Percentiles rank a stretch among this genome's conserved stretches.
phyloP scores from a whole-genome alignment of 805 yeast species.

The Hanseniaspora thailandica region DNA sequence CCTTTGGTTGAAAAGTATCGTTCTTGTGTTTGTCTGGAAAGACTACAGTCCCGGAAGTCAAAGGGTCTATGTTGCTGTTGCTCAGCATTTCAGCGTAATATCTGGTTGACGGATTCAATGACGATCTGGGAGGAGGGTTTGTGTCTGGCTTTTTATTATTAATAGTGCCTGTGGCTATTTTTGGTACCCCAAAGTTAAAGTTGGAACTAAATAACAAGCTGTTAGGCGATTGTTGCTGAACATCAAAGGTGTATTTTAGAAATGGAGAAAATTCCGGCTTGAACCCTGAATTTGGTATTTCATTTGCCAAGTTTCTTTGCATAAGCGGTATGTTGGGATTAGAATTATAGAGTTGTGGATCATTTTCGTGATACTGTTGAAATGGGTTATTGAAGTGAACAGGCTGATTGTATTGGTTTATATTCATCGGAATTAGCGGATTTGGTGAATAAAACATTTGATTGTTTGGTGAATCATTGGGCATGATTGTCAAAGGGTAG shows the following conservation, averaged over 20 bases:
- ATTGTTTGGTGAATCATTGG: not conserved
- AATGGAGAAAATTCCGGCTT: not conserved
- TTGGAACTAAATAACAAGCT: not conserved
- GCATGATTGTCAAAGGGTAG: not conserved
- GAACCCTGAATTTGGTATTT: not conserved
- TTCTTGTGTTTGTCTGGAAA: not conserved
- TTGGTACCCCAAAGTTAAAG: not conserved
- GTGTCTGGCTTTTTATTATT: not conserved
- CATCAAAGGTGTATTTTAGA: not conserved
- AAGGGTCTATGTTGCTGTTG: not conserved
- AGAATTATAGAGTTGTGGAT: not conserved
- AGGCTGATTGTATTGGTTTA: not conserved
- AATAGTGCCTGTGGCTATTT: not conserved
- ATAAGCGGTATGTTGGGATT: not conserved
- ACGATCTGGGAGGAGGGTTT: not conserved
- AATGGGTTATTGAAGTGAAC: conserved; percentile 7
- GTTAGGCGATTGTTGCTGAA: not conserved
- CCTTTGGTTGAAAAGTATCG: not conserved
- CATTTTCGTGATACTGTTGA: not conserved
- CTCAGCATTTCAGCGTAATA: not conserved
- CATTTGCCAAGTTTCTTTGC: not conserved
- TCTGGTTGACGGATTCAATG: not conserved
- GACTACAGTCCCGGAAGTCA: not conserved
- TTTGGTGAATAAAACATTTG: not conserved
- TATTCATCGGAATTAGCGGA: not conserved